Percentiles rank a stretch among this genome's conserved stretches.
Conservation (phyloP, 1,284 basidiomycete species). For the Cronartium quercuum region DNA sequence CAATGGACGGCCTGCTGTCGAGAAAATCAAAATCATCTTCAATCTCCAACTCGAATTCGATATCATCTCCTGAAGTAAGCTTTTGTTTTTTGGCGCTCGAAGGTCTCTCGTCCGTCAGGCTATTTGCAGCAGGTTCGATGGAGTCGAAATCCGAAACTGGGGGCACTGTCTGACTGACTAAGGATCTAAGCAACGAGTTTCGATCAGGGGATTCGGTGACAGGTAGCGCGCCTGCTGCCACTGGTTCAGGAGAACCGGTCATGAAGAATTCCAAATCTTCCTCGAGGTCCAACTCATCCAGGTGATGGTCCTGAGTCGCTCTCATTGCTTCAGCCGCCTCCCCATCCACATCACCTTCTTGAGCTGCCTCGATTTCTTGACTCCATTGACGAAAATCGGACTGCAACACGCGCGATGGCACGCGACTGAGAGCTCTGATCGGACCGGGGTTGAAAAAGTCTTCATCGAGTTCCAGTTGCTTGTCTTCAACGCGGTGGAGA, state of each 20-base stretch:
- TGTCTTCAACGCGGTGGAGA: background rate
- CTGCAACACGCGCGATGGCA: background rate
- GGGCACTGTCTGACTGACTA: background rate
- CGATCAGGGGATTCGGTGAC: background rate
- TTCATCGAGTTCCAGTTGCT: background rate
- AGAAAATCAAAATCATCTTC: conserved; percentile 1
- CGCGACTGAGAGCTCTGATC: background rate
- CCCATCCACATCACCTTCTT: conserved; percentile 22
- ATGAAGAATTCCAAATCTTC: background rate
- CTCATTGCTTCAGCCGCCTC: conserved; percentile 27
- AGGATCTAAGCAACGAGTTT: background rate
- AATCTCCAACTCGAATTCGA: background rate
- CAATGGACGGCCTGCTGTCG: too few species aligned
- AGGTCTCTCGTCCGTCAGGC: background rate
- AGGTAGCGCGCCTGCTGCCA: background rate
- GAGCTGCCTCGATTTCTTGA: conserved; percentile 2
- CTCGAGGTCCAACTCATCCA: background rate
- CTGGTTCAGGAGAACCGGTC: background rate
- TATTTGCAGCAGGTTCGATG: background rate
- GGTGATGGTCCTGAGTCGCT: background rate
- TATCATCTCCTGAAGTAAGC: background rate
- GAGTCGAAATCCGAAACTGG: background rate
- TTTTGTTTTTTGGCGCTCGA: background rate
- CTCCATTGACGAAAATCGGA: background rate
- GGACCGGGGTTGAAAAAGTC: background rate